These are phyloP conservation scores for Penicillium coffeae DNA, from an alignment of 495 filamentous ascomycete genomes.

Conservation along the genomic window DNA sequence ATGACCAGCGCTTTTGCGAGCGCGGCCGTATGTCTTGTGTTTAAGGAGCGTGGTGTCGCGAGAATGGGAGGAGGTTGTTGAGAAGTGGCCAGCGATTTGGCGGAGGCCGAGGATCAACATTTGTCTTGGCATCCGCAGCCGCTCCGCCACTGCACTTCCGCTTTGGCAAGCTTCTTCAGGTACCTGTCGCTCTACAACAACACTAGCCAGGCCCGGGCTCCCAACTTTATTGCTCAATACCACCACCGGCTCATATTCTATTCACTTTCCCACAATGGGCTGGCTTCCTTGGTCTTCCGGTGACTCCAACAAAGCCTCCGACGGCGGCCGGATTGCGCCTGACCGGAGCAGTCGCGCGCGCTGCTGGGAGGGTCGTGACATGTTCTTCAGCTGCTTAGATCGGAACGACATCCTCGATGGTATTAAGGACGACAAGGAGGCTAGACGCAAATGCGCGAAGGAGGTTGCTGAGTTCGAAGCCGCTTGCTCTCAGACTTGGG, in stretches of 20 bases:
- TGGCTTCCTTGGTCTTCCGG: conserved; percentile 43
- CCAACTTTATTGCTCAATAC: background rate
- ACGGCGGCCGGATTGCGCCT: conserved; percentile 67
- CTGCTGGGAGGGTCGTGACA: conserved; percentile 86
- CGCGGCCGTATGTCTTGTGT: background rate
- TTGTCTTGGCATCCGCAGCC: conserved; percentile 22
- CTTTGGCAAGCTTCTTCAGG: conserved; percentile 1
- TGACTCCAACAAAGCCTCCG: conserved; percentile 45
- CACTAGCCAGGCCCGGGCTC: background rate
- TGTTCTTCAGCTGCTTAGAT: conserved; percentile 83
- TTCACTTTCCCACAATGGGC: conserved; percentile 28
- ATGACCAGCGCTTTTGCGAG: too few relatives aligned
- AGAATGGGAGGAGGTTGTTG: background rate
- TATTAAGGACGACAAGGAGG: conserved; percentile 66
- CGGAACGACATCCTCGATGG: conserved; percentile 75
- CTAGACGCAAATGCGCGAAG: conserved; percentile 60
- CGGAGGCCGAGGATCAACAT: conserved; percentile 19
- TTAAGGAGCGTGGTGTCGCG: background rate
- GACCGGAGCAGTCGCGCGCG: conserved; percentile 68
- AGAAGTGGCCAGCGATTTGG: conserved; percentile 9
- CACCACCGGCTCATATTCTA: background rate
- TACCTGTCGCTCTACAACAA: background rate
- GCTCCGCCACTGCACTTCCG: background rate
- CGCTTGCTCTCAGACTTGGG: conserved; percentile 79
- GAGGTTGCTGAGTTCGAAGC: conserved; percentile 65